Conservation (phyloP, 2,329 filamentous ascomycete species). For the Massarina eburnea region DNA sequence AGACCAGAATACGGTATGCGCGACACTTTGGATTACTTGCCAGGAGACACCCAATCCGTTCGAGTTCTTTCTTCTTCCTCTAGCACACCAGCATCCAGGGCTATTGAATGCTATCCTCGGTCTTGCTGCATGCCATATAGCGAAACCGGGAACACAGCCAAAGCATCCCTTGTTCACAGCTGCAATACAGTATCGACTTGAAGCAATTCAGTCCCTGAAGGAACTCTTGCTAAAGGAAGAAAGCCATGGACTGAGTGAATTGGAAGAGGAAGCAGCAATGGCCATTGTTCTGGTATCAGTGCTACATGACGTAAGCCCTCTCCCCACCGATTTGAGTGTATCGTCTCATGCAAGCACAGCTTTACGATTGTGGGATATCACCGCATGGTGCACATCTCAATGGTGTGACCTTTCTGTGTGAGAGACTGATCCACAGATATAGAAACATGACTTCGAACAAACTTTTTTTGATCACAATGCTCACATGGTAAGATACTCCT, state of each 20-base stretch:
- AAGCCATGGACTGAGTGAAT: constrained; percentile 7
- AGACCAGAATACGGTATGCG: constrained; percentile 13
- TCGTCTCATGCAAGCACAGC: neutral
- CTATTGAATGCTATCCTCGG: constrained; percentile 12
- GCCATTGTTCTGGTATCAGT: constrained; percentile 14
- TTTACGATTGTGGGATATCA: constrained; percentile 17
- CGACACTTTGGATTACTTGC: constrained; percentile 5
- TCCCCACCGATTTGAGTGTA: too few species aligned
- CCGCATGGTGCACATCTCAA: constrained; percentile 16
- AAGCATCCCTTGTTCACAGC: constrained; percentile 5
- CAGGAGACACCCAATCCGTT: constrained; percentile 10
- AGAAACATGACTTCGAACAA: constrained; percentile 1
- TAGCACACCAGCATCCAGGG: constrained; percentile 11
- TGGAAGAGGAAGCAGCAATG: constrained; percentile 15
- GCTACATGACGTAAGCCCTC: constrained; percentile 12
- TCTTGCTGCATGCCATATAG: constrained; percentile 14
- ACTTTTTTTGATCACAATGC: constrained; percentile 13
- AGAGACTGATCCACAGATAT: constrained; percentile 5
- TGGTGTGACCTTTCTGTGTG: constrained; percentile 15
- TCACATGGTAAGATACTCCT: constrained; percentile 9
- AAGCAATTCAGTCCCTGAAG: constrained; percentile 14
- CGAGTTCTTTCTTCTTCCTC: constrained; percentile 11
- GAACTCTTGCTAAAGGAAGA: constrained; percentile 17
- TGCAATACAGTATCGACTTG: constrained; percentile 12
- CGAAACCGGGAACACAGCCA: constrained; percentile 3